Base-by-base conservation (phyloP, 345 rosid genomes). In the Brassica nigra region DNA sequence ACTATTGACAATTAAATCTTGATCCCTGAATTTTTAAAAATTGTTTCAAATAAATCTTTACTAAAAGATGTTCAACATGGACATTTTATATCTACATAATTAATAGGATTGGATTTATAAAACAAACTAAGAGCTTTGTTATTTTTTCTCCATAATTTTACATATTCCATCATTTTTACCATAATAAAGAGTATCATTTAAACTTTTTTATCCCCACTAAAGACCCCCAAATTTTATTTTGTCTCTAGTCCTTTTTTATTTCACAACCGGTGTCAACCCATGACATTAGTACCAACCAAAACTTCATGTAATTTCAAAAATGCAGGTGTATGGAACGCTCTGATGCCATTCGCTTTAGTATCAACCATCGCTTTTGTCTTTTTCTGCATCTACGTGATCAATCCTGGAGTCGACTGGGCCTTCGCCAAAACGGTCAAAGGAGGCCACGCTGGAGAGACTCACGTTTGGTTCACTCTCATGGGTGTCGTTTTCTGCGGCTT, bases 401-500 rank as follows among this genome's bases (percentile, higher is more conserved):
- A 89, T 8, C 95, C 91, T 0, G 75, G 18, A 2, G 62, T 91
- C 10, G 27, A 81, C 1, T 86, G 90, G 88, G 29, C 71, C 12
- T 77, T 90, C 12, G 1, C 23, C 3, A 30, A 44, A 9, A 79
- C 84, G 23, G 68, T 77, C 1, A 61, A 70, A 31, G 85, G 76
- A 55, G 84, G 85, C 5, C 62, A 78, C 1, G 74, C 75, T 30
- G 79, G 39, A 7, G 90, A 90, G 1, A 54, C 12, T 59, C 90
- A 88, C 9, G 67, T 89, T 1, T 86, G 82, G 73, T 87, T 81
- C 57, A 71, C 80, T 30, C 74, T 92, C 11, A 80, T 73, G 0
- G 92, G 92, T 10, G 83, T 88, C 11, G 10, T 79, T 65, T 0
- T 88, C 3, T 89, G 79, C 34, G 86, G 86, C 16, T 63, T 89